These are phyloP conservation scores for Lasiosphaeriaceae sp. DNA, from an alignment of 495 filamentous ascomycete species.

Conservation along the genomic window DNA sequence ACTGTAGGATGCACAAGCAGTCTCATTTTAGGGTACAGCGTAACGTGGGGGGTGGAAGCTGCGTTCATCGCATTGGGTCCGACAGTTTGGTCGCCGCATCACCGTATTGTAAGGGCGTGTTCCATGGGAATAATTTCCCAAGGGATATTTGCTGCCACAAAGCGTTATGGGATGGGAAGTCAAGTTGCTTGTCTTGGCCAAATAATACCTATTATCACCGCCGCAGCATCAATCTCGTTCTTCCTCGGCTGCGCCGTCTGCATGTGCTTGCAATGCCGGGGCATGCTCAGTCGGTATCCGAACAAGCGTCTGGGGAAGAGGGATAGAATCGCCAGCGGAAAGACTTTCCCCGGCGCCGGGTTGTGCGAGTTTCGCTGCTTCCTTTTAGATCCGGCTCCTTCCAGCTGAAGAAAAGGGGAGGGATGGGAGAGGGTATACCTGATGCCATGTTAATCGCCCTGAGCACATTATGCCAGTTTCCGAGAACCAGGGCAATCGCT, in stretches of 20 bases:
- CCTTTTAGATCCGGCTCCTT: slow-evolving; percentile 50
- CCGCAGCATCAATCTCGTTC: slow-evolving; percentile 25
- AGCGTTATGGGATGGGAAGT: no score
- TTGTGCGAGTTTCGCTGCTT: slow-evolving; percentile 49
- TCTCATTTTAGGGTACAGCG: no score
- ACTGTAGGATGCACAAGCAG: no score
- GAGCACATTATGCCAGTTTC: slow-evolving; percentile 96
- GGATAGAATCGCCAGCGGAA: slow-evolving; percentile 39
- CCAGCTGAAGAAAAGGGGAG: not conserved
- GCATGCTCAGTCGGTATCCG: slow-evolving; percentile 71
- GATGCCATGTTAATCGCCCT: slow-evolving; percentile 93
- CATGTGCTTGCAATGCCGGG: slow-evolving; percentile 49
- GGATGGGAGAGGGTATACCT: slow-evolving; percentile 54
- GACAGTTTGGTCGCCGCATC: no score
- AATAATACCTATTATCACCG: no score
- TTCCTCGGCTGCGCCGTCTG: slow-evolving; percentile 40
- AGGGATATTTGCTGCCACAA: no score
- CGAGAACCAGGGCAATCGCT: slow-evolving; percentile 87
- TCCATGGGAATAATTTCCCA: no score
- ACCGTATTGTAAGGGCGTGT: no score
- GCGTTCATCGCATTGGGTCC: no score
- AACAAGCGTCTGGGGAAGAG: slow-evolving; percentile 75
- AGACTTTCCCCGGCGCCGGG: slow-evolving; percentile 26
- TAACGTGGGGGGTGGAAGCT: no score
- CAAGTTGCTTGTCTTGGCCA: no score